Evolutionary conservation across 1,284 basidiomycete species (phyloP), one percentile per base, ranked within the genome.

Genomic region (Thecaphora frezii): DNA sequence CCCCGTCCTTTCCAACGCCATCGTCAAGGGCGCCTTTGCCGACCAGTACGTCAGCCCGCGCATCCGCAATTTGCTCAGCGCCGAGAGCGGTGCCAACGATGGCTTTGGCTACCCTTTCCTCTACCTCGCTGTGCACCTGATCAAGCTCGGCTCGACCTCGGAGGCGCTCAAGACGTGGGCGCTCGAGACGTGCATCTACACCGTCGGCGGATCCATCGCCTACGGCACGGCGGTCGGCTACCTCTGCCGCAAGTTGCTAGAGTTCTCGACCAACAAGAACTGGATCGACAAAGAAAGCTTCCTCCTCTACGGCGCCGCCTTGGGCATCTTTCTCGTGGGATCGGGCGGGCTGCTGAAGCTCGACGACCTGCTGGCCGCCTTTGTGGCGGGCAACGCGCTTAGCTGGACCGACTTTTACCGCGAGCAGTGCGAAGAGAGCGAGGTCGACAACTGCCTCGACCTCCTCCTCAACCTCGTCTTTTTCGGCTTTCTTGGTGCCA

Each of bases 401-500:
- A 71, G 68, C 0, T 73, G 69, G 68, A 73, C 66, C 57, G 73
- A 74, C 54, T 71, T 69, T 39, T 74, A 74, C 54, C 65, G 73
- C 37, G 56, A 62, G 19, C 70, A 74, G 45, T 71, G 71, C 51
- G 71, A 74, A 42, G 68, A 73, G 18, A 67, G 69, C 43, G 73
- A 74, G 41, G 59, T 74, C 24, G 64, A 73, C 39, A 74, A 74
- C 45, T 65, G 69, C 37, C 49, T 71, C 46, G 73, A 73, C 33
- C 50, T 74, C 21, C 41, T 74, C 0, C 65, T 73, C 58, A 73
- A 73, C 42, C 48, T 65, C 16, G 57, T 69, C 61, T 81, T 81
- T 63, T 82, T 81, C 63, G 75, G 71, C 50, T 78, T 74, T 47
- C 69, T 73, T 19, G 71, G 77, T 36, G 79, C 78, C 18, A 74